Percentiles rank a stretch among this genome's conserved stretches.
These are phyloP conservation scores for Russula vinacea DNA, from an alignment of 768 basidiomycete genomes.

Conservation along the genomic window DNA sequence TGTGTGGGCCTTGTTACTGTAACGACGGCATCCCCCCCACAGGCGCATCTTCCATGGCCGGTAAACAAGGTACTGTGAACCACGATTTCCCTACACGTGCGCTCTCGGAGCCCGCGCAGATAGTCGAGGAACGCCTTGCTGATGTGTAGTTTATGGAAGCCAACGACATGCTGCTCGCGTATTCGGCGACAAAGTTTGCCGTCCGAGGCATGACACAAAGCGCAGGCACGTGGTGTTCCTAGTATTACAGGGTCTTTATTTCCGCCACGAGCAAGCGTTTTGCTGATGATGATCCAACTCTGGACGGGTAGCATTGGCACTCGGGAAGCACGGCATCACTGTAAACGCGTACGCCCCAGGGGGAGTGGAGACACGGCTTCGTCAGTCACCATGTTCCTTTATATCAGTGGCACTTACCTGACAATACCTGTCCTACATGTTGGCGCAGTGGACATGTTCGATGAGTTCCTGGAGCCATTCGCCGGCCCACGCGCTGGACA, in stretches of 20 bases:
- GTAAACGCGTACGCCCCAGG: slow-evolving; percentile 33
- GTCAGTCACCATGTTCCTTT: slow-evolving; percentile 10
- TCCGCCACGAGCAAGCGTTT: too few relatives aligned
- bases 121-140: neutral
- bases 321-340: slow-evolving; percentile 29
- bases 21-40: neutral
- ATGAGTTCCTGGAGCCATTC: slow-evolving; percentile 17
- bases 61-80: slow-evolving; percentile 24
- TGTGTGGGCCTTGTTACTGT: neutral
- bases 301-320: slow-evolving; percentile 20
- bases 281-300: neutral
- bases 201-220: slow-evolving; percentile 31
- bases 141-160: neutral
- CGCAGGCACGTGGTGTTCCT: slow-evolving; percentile 19
- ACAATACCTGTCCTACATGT: neutral
- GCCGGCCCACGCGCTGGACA: slow-evolving; percentile 3
- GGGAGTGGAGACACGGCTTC: slow-evolving; percentile 23
- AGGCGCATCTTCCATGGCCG: slow-evolving; percentile 25
- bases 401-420: too few relatives aligned
- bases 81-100: neutral
- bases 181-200: slow-evolving; percentile 31
- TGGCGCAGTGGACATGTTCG: slow-evolving; percentile 3
- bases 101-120: neutral
- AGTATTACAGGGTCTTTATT: neutral
- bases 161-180: neutral